Base-by-base conservation (phyloP, 306 rosid species). In the Citrullus amarus region DNA sequence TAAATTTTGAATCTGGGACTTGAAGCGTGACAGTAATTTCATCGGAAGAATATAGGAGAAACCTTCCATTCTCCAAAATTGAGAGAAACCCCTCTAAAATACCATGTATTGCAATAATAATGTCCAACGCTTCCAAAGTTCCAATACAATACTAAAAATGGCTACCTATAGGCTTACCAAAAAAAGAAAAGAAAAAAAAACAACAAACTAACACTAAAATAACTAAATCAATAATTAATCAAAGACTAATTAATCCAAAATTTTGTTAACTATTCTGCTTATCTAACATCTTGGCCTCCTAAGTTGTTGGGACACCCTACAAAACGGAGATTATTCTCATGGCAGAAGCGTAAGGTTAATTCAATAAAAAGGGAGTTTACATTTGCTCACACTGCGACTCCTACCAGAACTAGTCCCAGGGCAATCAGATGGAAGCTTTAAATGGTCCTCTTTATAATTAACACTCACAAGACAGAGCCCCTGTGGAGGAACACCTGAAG, bases 391-490 rank as follows among this genome's bases (percentile, higher is more conserved):
- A 51, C 81, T 84, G 81, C 82, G 91, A 83, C 75, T 88, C 89
- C 91, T 88, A 65, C 98, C 97, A 80, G 83, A 86, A 88, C 98
- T 95, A 70, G 84, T 81, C 20, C 68, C 67, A 25, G 93, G 93
- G 82, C 85, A 86, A 67, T 53, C 91, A 34, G 85, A 84, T 41
- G 98, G 98, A 77, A 84, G 96, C 76, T 81, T 68, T 10, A 95
- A 81, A 82, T 89, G 97, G 69, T 86, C 91, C 83, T 91, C 89
- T 56, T 88, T 88, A 44, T 95, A 95, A 73, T 86, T 84, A 38
- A 95, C 81, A 46, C 86, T 79, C 70, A 86, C 87, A 82, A 95
- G 97, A 81, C 96, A 91, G 8, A 95, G 96, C 46, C 98, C 98
- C 4, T 91, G 97, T 9, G 98, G 97, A 58, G 97, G 96, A 38